Evolutionary conservation across 2,329 filamentous ascomycete genomes (phyloP).

Genomic region (Polytolypa hystricis): DNA sequence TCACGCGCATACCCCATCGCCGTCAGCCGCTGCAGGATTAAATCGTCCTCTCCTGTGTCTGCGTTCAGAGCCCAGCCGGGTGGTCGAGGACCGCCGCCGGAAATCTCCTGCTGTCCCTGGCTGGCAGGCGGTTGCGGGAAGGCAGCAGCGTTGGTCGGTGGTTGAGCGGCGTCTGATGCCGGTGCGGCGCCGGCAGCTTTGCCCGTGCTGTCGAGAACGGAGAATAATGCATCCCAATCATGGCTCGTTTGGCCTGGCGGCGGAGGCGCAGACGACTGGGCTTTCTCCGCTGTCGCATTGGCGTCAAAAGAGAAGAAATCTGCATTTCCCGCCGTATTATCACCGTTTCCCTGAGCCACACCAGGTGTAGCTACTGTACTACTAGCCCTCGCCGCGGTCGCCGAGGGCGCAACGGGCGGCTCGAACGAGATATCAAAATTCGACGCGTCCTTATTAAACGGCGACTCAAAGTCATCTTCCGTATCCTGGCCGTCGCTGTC

Average conservation of each 20-base stretch:
- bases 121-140: conserved; percentile 16
- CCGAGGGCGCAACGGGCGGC: conserved; percentile 23
- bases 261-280: conserved; percentile 15
- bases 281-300: no score
- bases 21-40: conserved; percentile 79
- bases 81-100: conserved; percentile 14
- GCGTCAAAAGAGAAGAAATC: conserved; percentile 33
- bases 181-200: conserved; percentile 15
- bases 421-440: conserved; percentile 40
- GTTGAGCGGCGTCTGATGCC: conserved; percentile 5
- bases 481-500: conserved; percentile 32
- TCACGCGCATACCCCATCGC: conserved; percentile 74
- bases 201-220: conserved; percentile 54
- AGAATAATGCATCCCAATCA: conserved; percentile 95
- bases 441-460: conserved; percentile 22
- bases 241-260: conserved; percentile 41
- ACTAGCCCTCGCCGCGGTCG: no score
- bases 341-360: conserved; percentile 6
- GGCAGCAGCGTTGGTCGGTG: background rate
- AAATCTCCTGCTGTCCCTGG: no score
- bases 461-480: conserved; percentile 45
- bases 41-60: conserved; percentile 75
- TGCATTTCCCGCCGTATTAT: conserved; percentile 18
- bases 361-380: conserved; percentile 13
- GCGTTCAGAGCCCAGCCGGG: conserved; percentile 60